Evolutionary conservation across 441 rosid species (phyloP), one percentile per base, ranked within the genome.

Genomic region (Arabidopsis lyrata): DNA sequence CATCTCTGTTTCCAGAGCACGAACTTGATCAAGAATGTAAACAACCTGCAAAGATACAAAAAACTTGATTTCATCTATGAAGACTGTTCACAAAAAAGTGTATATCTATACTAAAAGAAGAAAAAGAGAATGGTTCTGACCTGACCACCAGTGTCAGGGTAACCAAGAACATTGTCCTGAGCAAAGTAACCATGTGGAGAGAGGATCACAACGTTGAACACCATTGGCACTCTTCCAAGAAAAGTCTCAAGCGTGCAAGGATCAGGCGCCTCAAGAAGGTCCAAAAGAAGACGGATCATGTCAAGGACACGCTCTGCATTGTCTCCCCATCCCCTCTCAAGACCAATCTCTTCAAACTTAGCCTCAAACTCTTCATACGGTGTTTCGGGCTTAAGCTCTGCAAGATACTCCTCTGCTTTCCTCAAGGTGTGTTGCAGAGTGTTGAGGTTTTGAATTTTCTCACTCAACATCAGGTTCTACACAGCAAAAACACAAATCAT

Each of bases 91-190:
- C 14, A 35, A 32, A 11, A 13, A 20, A 60, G 20, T 38, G 66
- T 8, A 6, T 41, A 16, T 11, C 16, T 6, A 38, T 6, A 38
- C 7, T 22, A 60, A 1, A 39, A 60, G 18, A 13, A 60, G 65
- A 60, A 7, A 8, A 24, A 61, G 63, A 49, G 42, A 55, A 5
- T 42, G 3, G 50, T 8, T 3, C 73, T 72, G 24, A 92, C 97
- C 94, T 95, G 99, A 77, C 99, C 99, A 65, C 99, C 99, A 0
- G 99, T 95, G 76, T 95, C 99, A 9, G 99, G 99, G 82, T 92
- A 95, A 6, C 99, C 99, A 81, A 95, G 82, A 70, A 95, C 97
- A 57, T 95, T 86, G 85, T 95, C 97, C 45, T 95, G 99, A 24
- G 99, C 99, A 49, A 94, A 94, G 86, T 87, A 94, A n/a, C 99